Conservation (phyloP, 768 basidiomycete species). For the Lanmaoa pseudosensibilis region DNA sequence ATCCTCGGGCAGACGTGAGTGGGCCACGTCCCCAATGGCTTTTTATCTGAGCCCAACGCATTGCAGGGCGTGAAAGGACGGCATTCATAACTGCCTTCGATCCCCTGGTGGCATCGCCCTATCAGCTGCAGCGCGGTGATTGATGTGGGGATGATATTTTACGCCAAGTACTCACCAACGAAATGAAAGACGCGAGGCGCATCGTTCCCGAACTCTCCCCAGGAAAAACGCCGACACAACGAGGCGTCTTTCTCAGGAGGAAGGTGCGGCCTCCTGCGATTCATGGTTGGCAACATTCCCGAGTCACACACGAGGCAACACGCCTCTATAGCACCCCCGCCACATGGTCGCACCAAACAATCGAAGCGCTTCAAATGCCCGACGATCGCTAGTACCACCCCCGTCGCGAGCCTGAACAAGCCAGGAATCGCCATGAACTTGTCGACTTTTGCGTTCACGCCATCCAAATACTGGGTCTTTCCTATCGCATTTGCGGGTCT, state of each 20-base stretch:
- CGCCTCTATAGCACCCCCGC: conserved; percentile 23
- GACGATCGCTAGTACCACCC: conserved; percentile 12
- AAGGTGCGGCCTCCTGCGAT: conserved; percentile 11
- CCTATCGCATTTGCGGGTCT: conserved; percentile 32
- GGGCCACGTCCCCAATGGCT: background rate
- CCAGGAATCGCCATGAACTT: conserved; percentile 28
- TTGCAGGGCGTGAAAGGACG: conserved; percentile 1
- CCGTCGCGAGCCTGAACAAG: conserved; percentile 22
- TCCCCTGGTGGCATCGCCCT: background rate
- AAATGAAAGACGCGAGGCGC: conserved; percentile 30
- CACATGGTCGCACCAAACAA: conserved; percentile 31
- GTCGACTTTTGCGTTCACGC: conserved; percentile 27
- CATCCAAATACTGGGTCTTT: conserved; percentile 29
- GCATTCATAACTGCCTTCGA: conserved; percentile 4
- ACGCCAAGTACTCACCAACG: conserved; percentile 5
- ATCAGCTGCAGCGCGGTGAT: conserved; percentile 23
- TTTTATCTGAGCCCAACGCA: conserved; percentile 22
- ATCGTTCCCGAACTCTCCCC: background rate
- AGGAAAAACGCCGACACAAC: conserved; percentile 20
- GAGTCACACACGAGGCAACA: conserved; percentile 26
- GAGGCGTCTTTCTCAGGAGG: conserved; percentile 15
- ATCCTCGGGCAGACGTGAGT: background rate
- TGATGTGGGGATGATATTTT: conserved; percentile 1
- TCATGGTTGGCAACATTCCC: background rate
- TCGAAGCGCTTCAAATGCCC: conserved; percentile 27